phyloP scores from a whole-genome alignment of 768 basidiomycete species.

The Leccinum disarticulatum region DNA sequence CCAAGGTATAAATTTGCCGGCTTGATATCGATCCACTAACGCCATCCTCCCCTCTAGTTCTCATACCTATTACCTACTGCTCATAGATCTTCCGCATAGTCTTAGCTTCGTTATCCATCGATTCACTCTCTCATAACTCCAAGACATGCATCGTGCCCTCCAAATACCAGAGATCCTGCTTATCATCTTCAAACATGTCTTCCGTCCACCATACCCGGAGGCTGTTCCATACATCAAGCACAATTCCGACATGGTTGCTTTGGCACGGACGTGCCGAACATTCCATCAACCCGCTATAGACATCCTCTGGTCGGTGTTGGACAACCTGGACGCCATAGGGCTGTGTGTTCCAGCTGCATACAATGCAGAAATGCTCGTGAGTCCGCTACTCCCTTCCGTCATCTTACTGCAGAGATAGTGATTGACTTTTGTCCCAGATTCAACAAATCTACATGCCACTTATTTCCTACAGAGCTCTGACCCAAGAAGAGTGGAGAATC shows the following conservation, averaged over 20 bases:
- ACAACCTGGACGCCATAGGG: neutral
- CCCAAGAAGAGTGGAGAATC: neutral
- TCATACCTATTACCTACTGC: neutral
- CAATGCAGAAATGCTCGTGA: neutral
- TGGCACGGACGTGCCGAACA: too few relatives aligned
- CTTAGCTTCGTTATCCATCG: too few relatives aligned
- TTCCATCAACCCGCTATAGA: too few relatives aligned
- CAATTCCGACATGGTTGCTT: too few relatives aligned
- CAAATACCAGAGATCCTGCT: too few relatives aligned
- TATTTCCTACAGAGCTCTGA: neutral
- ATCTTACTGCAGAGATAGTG: neutral
- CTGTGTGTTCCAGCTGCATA: neutral
- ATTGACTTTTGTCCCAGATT: neutral
- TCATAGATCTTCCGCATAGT: neutral
- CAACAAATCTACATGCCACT: neutral
- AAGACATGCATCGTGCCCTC: too few relatives aligned
- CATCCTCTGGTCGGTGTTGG: too few relatives aligned
- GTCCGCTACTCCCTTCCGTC: neutral
- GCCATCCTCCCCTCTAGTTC: neutral
- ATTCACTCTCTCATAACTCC: too few relatives aligned
- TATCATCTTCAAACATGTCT: too few relatives aligned
- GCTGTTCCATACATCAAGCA: too few relatives aligned
- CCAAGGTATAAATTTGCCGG: too few relatives aligned
- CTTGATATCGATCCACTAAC: neutral
- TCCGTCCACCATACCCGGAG: too few relatives aligned